A percentile compares a stretch with the other conserved stretches of the same genome.
These are phyloP conservation scores for Trebouxia sp. DNA, from an alignment of 139 green algal species.

Conservation along the genomic window DNA sequence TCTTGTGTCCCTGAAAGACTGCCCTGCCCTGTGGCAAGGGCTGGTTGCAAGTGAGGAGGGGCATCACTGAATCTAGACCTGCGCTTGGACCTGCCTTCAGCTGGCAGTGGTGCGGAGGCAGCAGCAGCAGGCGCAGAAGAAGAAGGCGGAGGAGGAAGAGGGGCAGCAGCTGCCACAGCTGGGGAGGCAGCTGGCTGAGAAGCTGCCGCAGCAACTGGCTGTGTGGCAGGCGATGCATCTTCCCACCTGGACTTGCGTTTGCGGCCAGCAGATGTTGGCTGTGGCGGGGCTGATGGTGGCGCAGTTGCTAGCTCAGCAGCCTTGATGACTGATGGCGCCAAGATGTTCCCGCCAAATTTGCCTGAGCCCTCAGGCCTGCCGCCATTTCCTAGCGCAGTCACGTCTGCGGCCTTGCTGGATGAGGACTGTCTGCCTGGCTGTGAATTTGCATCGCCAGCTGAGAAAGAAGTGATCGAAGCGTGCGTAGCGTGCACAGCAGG, in stretches of 20 bases:
- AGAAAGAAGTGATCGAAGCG: neutral
- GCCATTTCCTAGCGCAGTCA: too few relatives aligned
- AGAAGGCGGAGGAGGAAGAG: too few relatives aligned
- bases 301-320: neutral
- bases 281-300: neutral
- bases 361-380: too few relatives aligned
- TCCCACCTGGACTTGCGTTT: conserved; percentile 22
- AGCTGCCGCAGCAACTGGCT: neutral
- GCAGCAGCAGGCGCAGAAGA: neutral
- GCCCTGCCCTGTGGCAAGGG: conserved; percentile 7
- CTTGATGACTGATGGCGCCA: neutral
- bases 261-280: neutral
- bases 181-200: neutral
- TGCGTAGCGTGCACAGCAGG: neutral
- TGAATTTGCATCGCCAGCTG: neutral
- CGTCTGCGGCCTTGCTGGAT: too few relatives aligned
- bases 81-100: neutral
- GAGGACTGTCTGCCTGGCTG: too few relatives aligned
- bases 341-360: too few relatives aligned
- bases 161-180: neutral
- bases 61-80: conserved; percentile 20
- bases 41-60: too few relatives aligned
- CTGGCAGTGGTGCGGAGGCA: neutral
- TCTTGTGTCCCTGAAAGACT: too few relatives aligned
- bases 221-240: neutral